These are phyloP conservation scores for Neonectria magnoliae DNA, from an alignment of 2,329 filamentous ascomycete genomes.

Conservation along the genomic window DNA sequence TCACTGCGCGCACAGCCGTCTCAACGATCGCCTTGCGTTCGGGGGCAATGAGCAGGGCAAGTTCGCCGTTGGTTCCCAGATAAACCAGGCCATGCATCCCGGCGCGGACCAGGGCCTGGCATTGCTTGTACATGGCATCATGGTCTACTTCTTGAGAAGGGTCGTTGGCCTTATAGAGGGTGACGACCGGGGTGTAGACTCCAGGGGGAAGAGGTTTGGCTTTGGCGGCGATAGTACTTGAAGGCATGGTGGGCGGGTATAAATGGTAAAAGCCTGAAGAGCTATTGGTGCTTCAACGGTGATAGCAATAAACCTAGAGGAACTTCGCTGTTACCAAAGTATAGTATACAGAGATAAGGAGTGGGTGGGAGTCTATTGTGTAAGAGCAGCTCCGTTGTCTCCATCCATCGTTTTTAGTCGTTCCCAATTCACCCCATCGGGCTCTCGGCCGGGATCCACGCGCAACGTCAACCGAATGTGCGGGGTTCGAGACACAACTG, in stretches of 20 bases:
- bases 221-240: conserved; percentile 48
- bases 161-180: conserved; percentile 54
- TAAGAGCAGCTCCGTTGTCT: background rate
- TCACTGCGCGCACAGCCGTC: conserved; percentile 50
- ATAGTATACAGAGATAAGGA: conserved; percentile 2
- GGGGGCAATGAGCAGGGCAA: conserved; percentile 52
- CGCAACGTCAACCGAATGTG: background rate
- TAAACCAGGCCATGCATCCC: conserved; percentile 59
- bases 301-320: background rate
- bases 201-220: conserved; percentile 52
- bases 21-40: conserved; percentile 55
- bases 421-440: conserved; percentile 10
- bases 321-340: background rate
- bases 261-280: background rate
- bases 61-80: conserved; percentile 58
- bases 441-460: conserved; percentile 18
- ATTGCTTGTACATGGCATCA: conserved; percentile 56
- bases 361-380: background rate
- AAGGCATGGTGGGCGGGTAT: conserved; percentile 36
- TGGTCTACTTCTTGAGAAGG: conserved; percentile 54
- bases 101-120: conserved; percentile 52
- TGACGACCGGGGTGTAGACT: conserved; percentile 59
- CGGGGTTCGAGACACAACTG: conserved; percentile 7
- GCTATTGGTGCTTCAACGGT: background rate
- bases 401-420: conserved; percentile 9